Conservation (phyloP, 768 basidiomycete species). For the Paxillus involutus region DNA sequence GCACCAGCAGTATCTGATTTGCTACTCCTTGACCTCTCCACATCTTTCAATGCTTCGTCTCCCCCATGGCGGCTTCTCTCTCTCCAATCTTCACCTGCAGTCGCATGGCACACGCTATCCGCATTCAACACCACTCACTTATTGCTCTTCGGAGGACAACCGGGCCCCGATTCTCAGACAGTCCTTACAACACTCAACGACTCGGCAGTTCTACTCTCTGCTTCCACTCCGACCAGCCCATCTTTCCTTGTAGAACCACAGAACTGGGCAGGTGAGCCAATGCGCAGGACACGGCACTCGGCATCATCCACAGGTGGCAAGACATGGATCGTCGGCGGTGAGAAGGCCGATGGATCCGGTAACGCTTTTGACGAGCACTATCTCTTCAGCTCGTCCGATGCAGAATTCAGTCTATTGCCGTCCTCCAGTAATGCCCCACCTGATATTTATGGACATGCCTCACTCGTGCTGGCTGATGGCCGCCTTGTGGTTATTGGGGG, state of each 20-base stretch:
- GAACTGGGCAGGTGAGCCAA: slow-evolving; percentile 66
- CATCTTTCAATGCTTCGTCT: slow-evolving; percentile 54
- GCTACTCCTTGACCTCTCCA: slow-evolving; percentile 62
- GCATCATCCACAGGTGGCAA: slow-evolving; percentile 50
- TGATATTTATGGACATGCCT: slow-evolving; percentile 70
- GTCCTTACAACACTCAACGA: slow-evolving; percentile 54
- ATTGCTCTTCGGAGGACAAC: slow-evolving; percentile 77
- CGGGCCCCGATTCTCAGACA: slow-evolving; percentile 55
- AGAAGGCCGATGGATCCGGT: slow-evolving; percentile 77
- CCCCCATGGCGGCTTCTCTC: slow-evolving; percentile 71
- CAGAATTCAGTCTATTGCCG: slow-evolving; percentile 57
- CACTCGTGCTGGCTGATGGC: slow-evolving; percentile 68
- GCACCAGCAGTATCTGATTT: slow-evolving; percentile 75
- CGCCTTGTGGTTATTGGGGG: slow-evolving; percentile 78
- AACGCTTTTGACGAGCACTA: slow-evolving; percentile 63
- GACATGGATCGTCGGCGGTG: slow-evolving; percentile 77
- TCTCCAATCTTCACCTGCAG: slow-evolving; percentile 50
- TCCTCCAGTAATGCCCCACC: slow-evolving; percentile 53
- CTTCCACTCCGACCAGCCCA: slow-evolving; percentile 38
- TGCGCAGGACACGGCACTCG: slow-evolving; percentile 76
- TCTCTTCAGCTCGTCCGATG: slow-evolving; percentile 50
- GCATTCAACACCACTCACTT: slow-evolving; percentile 53
- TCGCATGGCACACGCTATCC: slow-evolving; percentile 82
- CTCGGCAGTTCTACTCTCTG: slow-evolving; percentile 60
- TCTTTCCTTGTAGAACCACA: slow-evolving; percentile 46